Evolutionary conservation across 805 yeast genomes (phyloP), one percentile per base, ranked within the genome.

Genomic region (Saturnispora halmiae): DNA sequence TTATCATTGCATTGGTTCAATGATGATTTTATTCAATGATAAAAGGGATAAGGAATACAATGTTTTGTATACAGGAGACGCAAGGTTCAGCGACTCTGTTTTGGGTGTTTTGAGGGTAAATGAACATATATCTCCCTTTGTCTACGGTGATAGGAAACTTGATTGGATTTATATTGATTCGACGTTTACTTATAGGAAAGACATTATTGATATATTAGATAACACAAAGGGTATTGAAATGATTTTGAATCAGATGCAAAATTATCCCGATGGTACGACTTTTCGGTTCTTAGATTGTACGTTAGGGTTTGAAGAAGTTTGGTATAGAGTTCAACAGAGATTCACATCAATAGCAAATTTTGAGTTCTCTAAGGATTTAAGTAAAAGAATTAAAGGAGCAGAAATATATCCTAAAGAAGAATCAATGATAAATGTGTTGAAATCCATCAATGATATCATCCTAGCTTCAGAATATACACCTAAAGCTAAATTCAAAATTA

Each of bases 271-370:
- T 1, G 49, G 51, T 4, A 48, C 52, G 2, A 31, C 29, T 9
- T 52, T 51, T 22, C 19, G 28, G 6, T 40, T 52, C 15, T 10
- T 25, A 1, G 46, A 50, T 31, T 30, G 33, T 11, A 31, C 28
- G 3, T 37, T 42, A 13, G 52, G 52, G n/a, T 52, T 45, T 39
- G 55, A 50, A 41, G 47, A 48, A n/a, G 46, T 51, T 31, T 52
- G 55, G 52, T 22, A 26, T 15, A 38, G 46, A 26, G 7, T 51
- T 13, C 30, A 8, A 22, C 15, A 29, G 2, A 16, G 19, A 19
- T 46, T 50, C 18, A 31, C 34, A n/a, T n/a, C n/a, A 3, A 15
- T 26, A 2, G 21, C 39, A 5, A 30, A 19, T 1, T 39, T 44
- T 15, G n/a, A 35, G 7, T 22, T 44, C 4, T 37, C 39, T 2